Base-by-base conservation (phyloP, 345 rosid species). In the Zanthoxylum bungeanum region DNA sequence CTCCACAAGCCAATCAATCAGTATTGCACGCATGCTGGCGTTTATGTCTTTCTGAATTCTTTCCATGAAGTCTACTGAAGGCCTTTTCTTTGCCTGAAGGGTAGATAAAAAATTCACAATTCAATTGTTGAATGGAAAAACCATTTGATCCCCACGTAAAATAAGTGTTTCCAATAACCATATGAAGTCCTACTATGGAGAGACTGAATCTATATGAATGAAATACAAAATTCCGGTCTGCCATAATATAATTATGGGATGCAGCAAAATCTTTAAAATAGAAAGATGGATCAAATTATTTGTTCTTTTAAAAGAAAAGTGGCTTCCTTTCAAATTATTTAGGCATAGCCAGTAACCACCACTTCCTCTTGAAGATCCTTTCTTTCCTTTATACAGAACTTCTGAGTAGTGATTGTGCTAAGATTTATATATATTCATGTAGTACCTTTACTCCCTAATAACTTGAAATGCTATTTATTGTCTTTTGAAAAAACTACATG, bases 1-100 rank as follows among this genome's bases (percentile, higher is more conserved):
- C 93, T 95, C 98, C 68, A 92, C 91, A 59, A 95, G 98, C 99
- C 99, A 95, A 81, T 95, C 99, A 66, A 95, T 76, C 42, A 95
- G 67, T 71, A 92, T 89, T 58, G 91, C 85, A 0, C 99, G 91
- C 98, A 92, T 95, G 81, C 84, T 95, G 17, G 87, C 60, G 31
- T 88, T 92, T 64, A 92, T 83, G n/a, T 92, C 99, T 72, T 87
- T 91, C 78, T 92, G 99, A 64, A 87, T 69, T 62, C 52, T 82
- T 69, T 91, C 99, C 93, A 92, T 89, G 78, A 83, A 95, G 63
- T 95, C 90, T 4, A 79, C 60, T 1, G 88, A 80, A 49, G 98
- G 99, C 40, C 93, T 88, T 73, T 89, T 95, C 85, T 89, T 95
- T 3, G 77, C 77, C 98, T 94, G 42, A 56, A 66, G 5, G 24